Percentiles rank a stretch among this genome's conserved stretches.
phyloP scores from a whole-genome alignment of 202 grass and related monocot species.

The Zoysia matrella region DNA sequence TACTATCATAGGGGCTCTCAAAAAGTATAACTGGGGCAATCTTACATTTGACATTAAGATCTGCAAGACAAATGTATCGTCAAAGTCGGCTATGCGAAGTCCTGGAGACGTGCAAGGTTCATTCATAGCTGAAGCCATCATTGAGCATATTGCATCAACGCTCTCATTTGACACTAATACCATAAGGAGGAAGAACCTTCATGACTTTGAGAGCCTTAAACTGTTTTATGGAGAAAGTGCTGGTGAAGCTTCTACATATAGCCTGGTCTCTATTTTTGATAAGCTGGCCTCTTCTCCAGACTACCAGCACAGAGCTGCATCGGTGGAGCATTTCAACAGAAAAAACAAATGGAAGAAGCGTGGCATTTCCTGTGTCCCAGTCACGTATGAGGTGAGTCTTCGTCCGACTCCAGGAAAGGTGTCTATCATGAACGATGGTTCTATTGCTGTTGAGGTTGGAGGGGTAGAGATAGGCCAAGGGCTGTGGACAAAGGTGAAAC shows the following conservation, averaged over 20 bases:
- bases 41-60: slow-evolving; percentile 65
- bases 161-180: slow-evolving; percentile 58
- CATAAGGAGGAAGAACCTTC: slow-evolving; percentile 81
- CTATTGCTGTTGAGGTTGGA: slow-evolving; percentile 75
- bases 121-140: slow-evolving; percentile 86
- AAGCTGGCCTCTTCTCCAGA: slow-evolving; percentile 60
- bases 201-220: slow-evolving; percentile 61
- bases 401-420: slow-evolving; percentile 63
- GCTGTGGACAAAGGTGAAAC: slow-evolving; percentile 89
- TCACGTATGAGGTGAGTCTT: slow-evolving; percentile 49
- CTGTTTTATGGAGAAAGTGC: slow-evolving; percentile 48
- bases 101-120: slow-evolving; percentile 85
- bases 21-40: slow-evolving; percentile 87
- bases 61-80: slow-evolving; percentile 81
- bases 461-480: slow-evolving; percentile 89
- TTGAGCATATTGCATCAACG: slow-evolving; percentile 75
- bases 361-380: slow-evolving; percentile 86
- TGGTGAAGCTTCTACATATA: slow-evolving; percentile 64
- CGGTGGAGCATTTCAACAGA: slow-evolving; percentile 57
- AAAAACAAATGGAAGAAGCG: slow-evolving; percentile 77
- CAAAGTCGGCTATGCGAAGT: slow-evolving; percentile 65
- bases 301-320: slow-evolving; percentile 44
- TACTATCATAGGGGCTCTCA: slow-evolving; percentile 56
- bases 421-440: slow-evolving; percentile 39
- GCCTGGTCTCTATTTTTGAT: slow-evolving; percentile 67